Base-by-base conservation (phyloP, 306 rosid genomes). In the Acacia melanoxylon region DNA sequence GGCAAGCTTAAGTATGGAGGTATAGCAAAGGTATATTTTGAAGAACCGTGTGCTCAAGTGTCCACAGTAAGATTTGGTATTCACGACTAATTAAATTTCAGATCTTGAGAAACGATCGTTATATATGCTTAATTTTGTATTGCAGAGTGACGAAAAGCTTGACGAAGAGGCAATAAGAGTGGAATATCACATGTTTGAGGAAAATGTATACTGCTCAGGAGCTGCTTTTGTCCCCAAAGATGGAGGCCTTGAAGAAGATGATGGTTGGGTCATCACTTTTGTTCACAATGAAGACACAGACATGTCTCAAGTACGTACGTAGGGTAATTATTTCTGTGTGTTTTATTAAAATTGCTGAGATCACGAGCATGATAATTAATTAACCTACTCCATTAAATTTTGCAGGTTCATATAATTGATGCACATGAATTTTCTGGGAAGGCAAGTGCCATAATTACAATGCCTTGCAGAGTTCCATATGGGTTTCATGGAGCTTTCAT, bases 401-500 rank as follows among this genome's bases (percentile, higher is more conserved):
- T 52, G n/a, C 3, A 92, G 96, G 97, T 90, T 72, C 84, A 71
- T 42, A 73, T 94, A 63, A 86, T 91, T 3, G 94, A 90, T 41
- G 49, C 94, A 9, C 79, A 84, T 41, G 87, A 86, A 49, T 90
- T 92, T 72, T 81, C 75, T 5, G 70, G 65, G 14, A 14, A 49
- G 56, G 7, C 20, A 5, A 15, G 5, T 49, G 17, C 54, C 20
- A 49, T 49, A 84, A 86, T 92, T 19, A 79, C 77, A 24, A 73
- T 94, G 75, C 91, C 93, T 0, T 58, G 71, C 40, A 87, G 93
- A 85, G 97, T 92, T 81, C 97, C 98, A 13, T 91, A 90, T 31
- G 97, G 97, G 1, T 92, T 88, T 87, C 97, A 91, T 56, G 96
- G 94, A 76, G 90, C 91, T 68, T 33, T 33, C 37, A 33, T 33